Evolutionary conservation across 768 basidiomycete species (phyloP), one percentile per base, ranked within the genome.

Genomic region (Russula olivacea): DNA sequence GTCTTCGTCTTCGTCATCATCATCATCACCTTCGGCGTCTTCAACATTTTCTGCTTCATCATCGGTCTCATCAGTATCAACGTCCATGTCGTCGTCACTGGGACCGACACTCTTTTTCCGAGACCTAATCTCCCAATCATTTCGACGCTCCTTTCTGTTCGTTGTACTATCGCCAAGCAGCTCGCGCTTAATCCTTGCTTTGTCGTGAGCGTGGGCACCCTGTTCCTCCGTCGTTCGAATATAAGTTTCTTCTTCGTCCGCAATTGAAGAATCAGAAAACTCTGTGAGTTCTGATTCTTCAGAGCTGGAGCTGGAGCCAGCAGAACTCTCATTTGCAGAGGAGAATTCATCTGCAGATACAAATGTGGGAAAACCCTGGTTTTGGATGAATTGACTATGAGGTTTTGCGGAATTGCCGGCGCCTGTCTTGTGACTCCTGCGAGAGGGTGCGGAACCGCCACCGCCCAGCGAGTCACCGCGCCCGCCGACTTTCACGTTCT

Each of bases 1-100:
- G 23, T 74, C 73, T 21, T 73, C 74, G 21, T 72, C 74, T 36
- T 71, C 73, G 49, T 74, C 72, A 10, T 69, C 68, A 3, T 58
- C 86, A 0, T 83, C 84, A 2, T 82, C 83, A 48, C 83, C 86
- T 3, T 83, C 75, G 21, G 70, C 75, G 2, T 67, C 74, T 8
- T 72, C 69, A 0, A 74, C 77, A 0, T 81, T 82, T 0, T 83
- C 80, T 4, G 83, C 84, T 0, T 83, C 83, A 3, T 82, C 84
- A 9, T 83, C 84, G 3, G 77, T 76, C 67, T 84, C 76, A 61
- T 77, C 83, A 32, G 76, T 78, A 59, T 85, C 86, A 45, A 83
- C 76, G 48, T 87, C 86, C 81, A 84, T 85, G 60, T 85, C 85
- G 30, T 75, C 81, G 68, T 84, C 85, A 61, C 82, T 85, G 38